These are phyloP conservation scores for Sequoia sempervirens DNA, from an alignment of 75 land plant species.

Conservation along the genomic window DNA sequence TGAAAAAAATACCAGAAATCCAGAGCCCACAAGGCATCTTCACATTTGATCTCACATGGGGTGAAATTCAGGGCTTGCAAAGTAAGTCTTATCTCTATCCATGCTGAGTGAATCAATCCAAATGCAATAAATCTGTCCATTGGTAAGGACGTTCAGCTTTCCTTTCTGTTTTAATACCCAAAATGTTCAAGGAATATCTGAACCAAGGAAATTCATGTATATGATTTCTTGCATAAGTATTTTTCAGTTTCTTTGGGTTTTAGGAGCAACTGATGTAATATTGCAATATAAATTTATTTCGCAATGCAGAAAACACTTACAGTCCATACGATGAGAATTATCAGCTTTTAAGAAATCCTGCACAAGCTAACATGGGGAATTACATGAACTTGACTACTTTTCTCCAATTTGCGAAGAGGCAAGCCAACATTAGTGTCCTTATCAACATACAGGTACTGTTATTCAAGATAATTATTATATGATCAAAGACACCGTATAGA, in stretches of 20 bases:
- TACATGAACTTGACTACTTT: slow-evolving; percentile 63
- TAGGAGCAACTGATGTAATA: background rate
- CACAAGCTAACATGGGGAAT: slow-evolving; percentile 40
- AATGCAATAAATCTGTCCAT: background rate
- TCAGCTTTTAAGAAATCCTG: slow-evolving; percentile 44
- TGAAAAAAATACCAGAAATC: slow-evolving; percentile 39
- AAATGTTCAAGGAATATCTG: background rate
- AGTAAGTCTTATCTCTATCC: slow-evolving; percentile 39
- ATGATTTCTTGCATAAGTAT: background rate
- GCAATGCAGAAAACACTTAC: slow-evolving; percentile 45
- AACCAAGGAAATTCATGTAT: background rate
- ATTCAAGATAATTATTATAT: background rate
- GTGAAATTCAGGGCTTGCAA: slow-evolving; percentile 64
- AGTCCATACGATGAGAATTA: slow-evolving; percentile 26
- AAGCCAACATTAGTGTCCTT: slow-evolving; percentile 55
- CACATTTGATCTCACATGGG: slow-evolving; percentile 82
- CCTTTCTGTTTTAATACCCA: background rate
- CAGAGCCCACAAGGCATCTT: slow-evolving; percentile 53
- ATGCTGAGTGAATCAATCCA: background rate
- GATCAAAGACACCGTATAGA: background rate
- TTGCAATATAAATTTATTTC: background rate
- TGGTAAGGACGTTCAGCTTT: slow-evolving; percentile 9
- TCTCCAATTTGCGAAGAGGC: slow-evolving; percentile 62
- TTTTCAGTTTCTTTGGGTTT: background rate
- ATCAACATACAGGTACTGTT: slow-evolving; percentile 65